Percentiles rank a stretch among this genome's conserved stretches.
phyloP scores from a whole-genome alignment of 2,329 filamentous ascomycete species.

The Ilyonectria robusta region DNA sequence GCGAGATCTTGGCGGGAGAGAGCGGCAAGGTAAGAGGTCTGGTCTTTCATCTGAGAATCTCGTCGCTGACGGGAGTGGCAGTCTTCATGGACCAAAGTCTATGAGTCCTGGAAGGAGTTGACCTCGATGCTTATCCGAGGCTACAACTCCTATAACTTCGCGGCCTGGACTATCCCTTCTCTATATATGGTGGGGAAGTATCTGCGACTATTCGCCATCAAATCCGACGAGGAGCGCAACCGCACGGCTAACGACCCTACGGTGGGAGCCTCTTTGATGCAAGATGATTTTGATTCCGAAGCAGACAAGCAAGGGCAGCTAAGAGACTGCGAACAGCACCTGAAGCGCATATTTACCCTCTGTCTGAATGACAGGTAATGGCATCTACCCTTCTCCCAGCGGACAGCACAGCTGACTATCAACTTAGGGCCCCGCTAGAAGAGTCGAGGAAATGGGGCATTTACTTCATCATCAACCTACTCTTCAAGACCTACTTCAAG shows the following conservation, averaged over 20 bases:
- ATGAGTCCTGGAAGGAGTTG: conserved; percentile 90
- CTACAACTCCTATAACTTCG: conserved; percentile 82
- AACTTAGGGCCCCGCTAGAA: conserved; percentile 79
- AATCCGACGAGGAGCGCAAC: conserved; percentile 81
- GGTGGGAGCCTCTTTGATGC: conserved; percentile 65
- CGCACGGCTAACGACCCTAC: conserved; percentile 54
- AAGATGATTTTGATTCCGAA: conserved; percentile 87
- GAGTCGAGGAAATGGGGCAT: conserved; percentile 98
- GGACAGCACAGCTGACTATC: conserved; percentile 12
- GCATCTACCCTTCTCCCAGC: background rate
- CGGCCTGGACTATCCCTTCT: conserved; percentile 93
- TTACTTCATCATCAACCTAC: conserved; percentile 92
- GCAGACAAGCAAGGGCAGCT: conserved; percentile 85
- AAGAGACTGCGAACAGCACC: conserved; percentile 89
- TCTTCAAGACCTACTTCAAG: conserved; percentile 99
- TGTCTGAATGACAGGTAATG: conserved; percentile 89
- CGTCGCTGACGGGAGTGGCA: conserved; percentile 40
- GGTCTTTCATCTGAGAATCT: background rate
- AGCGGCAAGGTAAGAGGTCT: conserved; percentile 53
- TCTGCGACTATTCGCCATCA: conserved; percentile 89
- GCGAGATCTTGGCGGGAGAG: conserved; percentile 75
- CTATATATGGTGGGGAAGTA: conserved; percentile 91
- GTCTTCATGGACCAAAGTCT: conserved; percentile 85
- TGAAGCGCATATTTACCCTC: conserved; percentile 92
- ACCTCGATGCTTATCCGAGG: conserved; percentile 83